phyloP scores from a whole-genome alignment of 106 monocot genomes.

The Dendrobium huoshanense region DNA sequence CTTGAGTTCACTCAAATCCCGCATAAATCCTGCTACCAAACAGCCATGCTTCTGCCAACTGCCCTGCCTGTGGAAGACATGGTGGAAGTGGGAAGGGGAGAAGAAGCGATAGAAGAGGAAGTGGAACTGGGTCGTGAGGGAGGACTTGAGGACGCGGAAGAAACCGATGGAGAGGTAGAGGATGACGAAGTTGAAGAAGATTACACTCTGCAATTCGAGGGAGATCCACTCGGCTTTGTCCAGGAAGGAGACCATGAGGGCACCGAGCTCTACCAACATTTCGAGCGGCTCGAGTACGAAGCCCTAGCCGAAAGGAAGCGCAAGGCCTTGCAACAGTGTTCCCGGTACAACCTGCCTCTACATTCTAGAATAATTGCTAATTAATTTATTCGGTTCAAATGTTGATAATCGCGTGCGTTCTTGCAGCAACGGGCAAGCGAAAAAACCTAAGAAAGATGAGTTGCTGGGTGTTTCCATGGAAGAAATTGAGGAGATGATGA shows the following conservation, averaged over 20 bases:
- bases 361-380: neutral
- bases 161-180: slow-evolving; percentile 27
- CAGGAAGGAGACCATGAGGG: slow-evolving; percentile 21
- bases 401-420: slow-evolving; percentile 7
- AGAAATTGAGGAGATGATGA: slow-evolving; percentile 78
- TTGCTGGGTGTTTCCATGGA: slow-evolving; percentile 66
- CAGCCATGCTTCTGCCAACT: no score
- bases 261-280: slow-evolving; percentile 42
- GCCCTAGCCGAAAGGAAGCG: slow-evolving; percentile 72
- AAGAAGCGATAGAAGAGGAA: slow-evolving; percentile 8
- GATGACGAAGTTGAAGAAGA: slow-evolving; percentile 37
- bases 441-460: slow-evolving; percentile 48
- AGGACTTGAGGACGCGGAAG: slow-evolving; percentile 19
- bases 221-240: slow-evolving; percentile 41
- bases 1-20: no score
- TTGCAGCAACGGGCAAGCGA: slow-evolving; percentile 26
- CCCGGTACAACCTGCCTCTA: neutral
- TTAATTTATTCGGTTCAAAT: neutral
- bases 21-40: no score
- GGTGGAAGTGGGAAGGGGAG: neutral
- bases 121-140: slow-evolving; percentile 2
- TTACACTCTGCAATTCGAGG: slow-evolving; percentile 36
- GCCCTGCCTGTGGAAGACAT: no score
- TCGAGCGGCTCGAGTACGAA: slow-evolving; percentile 64
- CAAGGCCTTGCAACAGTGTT: slow-evolving; percentile 30